Evolutionary conservation across 2,329 filamentous ascomycete species (phyloP), one percentile per base, ranked within the genome.

Genomic region (Penicillium rolfsii): DNA sequence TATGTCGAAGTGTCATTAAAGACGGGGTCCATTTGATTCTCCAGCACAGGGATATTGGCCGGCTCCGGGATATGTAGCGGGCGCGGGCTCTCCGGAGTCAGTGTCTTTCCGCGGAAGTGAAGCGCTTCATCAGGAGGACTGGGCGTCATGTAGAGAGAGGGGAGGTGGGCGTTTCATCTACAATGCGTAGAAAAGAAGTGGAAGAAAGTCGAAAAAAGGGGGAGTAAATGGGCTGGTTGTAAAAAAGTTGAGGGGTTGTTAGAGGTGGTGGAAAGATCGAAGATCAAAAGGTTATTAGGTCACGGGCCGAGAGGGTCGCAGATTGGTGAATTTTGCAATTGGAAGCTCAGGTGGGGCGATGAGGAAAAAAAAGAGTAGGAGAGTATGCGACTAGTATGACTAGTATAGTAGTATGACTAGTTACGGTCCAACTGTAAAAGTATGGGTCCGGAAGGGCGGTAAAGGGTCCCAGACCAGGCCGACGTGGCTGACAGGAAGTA

Each of bases 71-170:
- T 81, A 76, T 90, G 87, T 69, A 90, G 77, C 67, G 89, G 89
- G 70, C 88, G 87, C 71, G 89, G 89, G 73, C 87, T 90, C 72
- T 89, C 85, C 65, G 89, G 89, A 72, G 87, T 89, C 71, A 89
- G 79, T 66, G 84, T 84, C 75, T 87, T 84, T 78, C 86, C 86
- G 73, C 84, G 85, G 74, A 87, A 85, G 75, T 88, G 84, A 83
- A 79, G 71, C 56, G 74, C 77, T 72, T 81, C 79, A 74, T 79
- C 74, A 59, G 74, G 76, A 66, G 74, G 79, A 78, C 79, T 82
- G 75, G 80, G 79, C 74, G 79, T 83, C 84, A 86, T 86, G 77
- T 82, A 83, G 75, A 72, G 70, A 73, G 75, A 70, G 69, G 63
- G 64, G 67, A 70, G 67, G 70, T 67, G 71, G 71, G 60, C 66